Evolutionary conservation across 768 basidiomycete genomes (phyloP).

Genomic region (Hygrocybe coccinea): DNA sequence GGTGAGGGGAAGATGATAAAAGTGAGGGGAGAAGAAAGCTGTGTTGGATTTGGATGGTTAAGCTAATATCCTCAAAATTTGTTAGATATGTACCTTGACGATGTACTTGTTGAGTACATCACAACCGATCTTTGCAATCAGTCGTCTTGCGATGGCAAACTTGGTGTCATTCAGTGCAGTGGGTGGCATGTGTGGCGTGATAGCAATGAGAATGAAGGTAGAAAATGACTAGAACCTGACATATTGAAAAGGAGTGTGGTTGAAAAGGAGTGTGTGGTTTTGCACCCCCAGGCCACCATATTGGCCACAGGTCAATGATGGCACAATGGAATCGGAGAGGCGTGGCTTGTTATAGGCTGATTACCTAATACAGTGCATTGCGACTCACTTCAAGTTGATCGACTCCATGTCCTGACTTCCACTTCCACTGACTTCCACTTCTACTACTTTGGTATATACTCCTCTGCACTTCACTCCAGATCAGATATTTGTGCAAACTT

Average conservation of each 20-base stretch:
- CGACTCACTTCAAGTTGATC: neutral
- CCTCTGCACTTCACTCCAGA: neutral
- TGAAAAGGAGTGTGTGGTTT: conserved; percentile 13
- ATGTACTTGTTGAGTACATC: neutral
- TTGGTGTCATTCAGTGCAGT: neutral
- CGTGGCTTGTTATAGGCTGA: neutral
- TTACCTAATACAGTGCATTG: neutral
- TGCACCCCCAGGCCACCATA: neutral
- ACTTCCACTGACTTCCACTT: neutral
- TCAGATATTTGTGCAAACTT: no score
- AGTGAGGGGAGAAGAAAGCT: no score
- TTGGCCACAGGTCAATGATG: neutral
- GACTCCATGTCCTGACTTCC: neutral
- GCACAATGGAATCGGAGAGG: neutral
- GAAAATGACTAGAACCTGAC: conserved; percentile 26
- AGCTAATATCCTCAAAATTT: neutral
- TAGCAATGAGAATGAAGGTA: neutral
- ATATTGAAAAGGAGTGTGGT: conserved; percentile 16
- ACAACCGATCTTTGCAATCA: neutral
- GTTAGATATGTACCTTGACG: neutral
- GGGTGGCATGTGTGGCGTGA: neutral
- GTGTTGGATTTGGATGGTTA: neutral
- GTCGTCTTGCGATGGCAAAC: neutral
- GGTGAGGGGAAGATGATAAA: no score
- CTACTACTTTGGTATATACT: neutral